These are phyloP conservation scores for Salix dunnii DNA, from an alignment of 345 rosid species.

Conservation along the genomic window DNA sequence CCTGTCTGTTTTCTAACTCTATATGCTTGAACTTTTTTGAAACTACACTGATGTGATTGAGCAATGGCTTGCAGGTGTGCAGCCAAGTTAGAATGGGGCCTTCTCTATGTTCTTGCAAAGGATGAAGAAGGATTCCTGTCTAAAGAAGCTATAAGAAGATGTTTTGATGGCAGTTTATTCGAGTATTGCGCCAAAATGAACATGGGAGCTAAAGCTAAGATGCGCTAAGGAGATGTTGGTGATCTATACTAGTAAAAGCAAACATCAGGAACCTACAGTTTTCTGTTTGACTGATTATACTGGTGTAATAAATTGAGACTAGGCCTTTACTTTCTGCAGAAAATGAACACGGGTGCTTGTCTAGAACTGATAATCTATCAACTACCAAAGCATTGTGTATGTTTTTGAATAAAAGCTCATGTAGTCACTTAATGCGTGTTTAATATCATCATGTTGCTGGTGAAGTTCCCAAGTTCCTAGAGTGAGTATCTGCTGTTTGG, in stretches of 20 bases:
- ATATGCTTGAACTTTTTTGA: neutral
- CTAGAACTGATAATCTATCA: neutral
- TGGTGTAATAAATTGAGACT: neutral
- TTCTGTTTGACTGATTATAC: neutral
- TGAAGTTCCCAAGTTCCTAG: neutral
- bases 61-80: slow-evolving; percentile 39
- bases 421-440: neutral
- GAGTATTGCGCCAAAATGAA: slow-evolving; percentile 65
- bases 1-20: neutral
- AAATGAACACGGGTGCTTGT: neutral
- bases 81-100: slow-evolving; percentile 54
- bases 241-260: neutral
- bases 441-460: neutral
- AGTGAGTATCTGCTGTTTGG: neutral
- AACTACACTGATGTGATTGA: neutral
- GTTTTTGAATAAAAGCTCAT: neutral
- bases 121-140: slow-evolving; percentile 67
- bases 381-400: neutral
- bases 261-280: neutral
- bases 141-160: slow-evolving; percentile 72
- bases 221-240: slow-evolving; percentile 14
- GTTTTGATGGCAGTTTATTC: slow-evolving; percentile 76
- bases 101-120: slow-evolving; percentile 59
- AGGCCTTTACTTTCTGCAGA: neutral
- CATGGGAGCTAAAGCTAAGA: slow-evolving; percentile 29